Conservation (phyloP, 345 rosid genomes). For the Ailanthus altissimus region DNA sequence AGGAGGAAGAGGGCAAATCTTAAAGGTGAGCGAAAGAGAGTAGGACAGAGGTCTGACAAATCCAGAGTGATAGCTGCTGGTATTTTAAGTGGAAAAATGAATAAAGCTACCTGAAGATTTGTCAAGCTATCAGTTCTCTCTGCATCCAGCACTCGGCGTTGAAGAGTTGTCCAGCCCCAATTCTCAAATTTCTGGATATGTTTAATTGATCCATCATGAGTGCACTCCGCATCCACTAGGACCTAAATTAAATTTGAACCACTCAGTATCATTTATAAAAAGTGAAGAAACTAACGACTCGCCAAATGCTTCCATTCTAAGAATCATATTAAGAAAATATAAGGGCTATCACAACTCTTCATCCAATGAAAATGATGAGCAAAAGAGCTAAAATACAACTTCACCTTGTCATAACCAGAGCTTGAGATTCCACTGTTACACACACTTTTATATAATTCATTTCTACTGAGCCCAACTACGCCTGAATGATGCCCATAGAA, state of each 20-base stretch:
- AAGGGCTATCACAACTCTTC: neutral
- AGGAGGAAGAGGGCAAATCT: neutral
- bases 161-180: constrained; percentile 94
- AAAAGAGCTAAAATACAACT: constrained; percentile 3
- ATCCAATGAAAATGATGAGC: neutral
- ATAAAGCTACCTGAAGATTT: constrained; percentile 63
- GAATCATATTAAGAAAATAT: neutral
- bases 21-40: neutral
- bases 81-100: neutral
- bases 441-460: constrained; percentile 47
- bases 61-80: neutral
- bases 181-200: constrained; percentile 92
- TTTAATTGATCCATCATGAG: constrained; percentile 92
- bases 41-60: neutral
- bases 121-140: constrained; percentile 77
- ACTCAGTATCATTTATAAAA: constrained; percentile 10
- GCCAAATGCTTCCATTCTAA: neutral
- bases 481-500: constrained; percentile 80
- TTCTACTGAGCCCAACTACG: constrained; percentile 60
- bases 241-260: constrained; percentile 51
- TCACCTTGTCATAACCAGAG: constrained; percentile 83
- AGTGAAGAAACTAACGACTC: neutral
- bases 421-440: constrained; percentile 34
- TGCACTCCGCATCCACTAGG: constrained; percentile 98
- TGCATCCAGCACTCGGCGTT: constrained; percentile 81